Percentiles rank a stretch among this genome's conserved stretches.
Evolutionary conservation across 1,284 basidiomycete species (phyloP).

Genomic region (Leccinum griseonigrum): DNA sequence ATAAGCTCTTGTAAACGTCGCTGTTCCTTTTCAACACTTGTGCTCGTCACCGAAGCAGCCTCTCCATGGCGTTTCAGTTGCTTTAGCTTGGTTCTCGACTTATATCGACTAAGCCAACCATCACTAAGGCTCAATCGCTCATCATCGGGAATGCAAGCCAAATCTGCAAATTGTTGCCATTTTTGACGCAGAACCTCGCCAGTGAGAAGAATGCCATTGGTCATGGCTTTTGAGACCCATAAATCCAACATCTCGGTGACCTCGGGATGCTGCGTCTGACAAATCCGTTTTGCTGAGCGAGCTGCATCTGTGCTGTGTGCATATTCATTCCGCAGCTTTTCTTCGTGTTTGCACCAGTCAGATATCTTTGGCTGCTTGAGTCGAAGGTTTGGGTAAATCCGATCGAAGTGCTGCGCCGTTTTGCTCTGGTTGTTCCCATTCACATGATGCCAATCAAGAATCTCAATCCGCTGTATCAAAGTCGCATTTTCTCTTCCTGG

Average conservation of each 20-base stretch:
- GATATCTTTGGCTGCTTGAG: not conserved
- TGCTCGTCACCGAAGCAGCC: not conserved
- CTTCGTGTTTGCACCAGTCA: not conserved
- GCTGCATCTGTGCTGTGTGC: not conserved
- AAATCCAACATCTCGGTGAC: not conserved
- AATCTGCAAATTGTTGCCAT: not conserved
- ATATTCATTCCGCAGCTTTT: not conserved
- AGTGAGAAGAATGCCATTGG: not conserved
- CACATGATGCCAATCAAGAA: not conserved
- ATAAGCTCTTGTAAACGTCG: not conserved
- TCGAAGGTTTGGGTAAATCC: not conserved
- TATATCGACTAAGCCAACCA: slow-evolving; percentile 1
- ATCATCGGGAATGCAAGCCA: not conserved
- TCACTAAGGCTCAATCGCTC: slow-evolving; percentile 3
- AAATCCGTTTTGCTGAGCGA: not conserved
- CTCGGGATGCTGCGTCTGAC: not conserved
- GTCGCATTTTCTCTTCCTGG: not conserved
- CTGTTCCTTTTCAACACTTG: slow-evolving; percentile 3
- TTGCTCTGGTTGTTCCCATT: not conserved
- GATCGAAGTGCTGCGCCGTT: not conserved
- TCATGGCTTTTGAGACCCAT: not conserved
- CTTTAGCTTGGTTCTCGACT: not conserved
- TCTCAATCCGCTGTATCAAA: not conserved
- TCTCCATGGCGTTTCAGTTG: slow-evolving; percentile 3
- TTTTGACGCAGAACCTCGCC: not conserved